Percentiles rank a stretch among this genome's conserved stretches.
phyloP scores from a whole-genome alignment of 345 rosid species.

The Citrus glauca region DNA sequence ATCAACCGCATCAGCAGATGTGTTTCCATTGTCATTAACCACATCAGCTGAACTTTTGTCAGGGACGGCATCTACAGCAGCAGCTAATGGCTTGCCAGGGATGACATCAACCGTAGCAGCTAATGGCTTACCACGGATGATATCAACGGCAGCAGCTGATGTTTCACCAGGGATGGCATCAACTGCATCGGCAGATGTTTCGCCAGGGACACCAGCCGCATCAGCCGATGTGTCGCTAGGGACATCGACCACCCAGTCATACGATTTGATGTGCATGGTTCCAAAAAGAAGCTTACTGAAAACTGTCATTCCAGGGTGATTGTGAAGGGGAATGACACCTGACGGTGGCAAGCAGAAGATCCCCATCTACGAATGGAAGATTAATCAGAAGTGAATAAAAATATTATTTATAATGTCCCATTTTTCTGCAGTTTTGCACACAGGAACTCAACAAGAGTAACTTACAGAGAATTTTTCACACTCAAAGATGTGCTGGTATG shows the following conservation, averaged over 20 bases:
- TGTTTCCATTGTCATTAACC: background rate
- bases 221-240: slow-evolving; percentile 26
- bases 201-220: slow-evolving; percentile 17
- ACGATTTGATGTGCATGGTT: slow-evolving; percentile 91
- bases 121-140: background rate
- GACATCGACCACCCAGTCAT: slow-evolving; percentile 71
- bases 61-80: background rate
- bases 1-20: slow-evolving; percentile 26
- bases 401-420: background rate
- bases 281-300: slow-evolving; percentile 94
- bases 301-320: slow-evolving; percentile 97
- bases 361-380: slow-evolving; percentile 55
- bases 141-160: background rate
- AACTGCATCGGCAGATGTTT: background rate
- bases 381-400: background rate
- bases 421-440: background rate
- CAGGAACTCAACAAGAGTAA: background rate
- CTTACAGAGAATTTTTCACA: slow-evolving; percentile 73
- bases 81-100: background rate
- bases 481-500: slow-evolving; percentile 57
- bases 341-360: slow-evolving; percentile 92
- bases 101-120: background rate
- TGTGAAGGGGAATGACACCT: slow-evolving; percentile 87
- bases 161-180: slow-evolving; percentile 22
- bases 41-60: background rate